phyloP scores from a whole-genome alignment of 2,329 filamentous ascomycete species.

The Graphium sp. region DNA sequence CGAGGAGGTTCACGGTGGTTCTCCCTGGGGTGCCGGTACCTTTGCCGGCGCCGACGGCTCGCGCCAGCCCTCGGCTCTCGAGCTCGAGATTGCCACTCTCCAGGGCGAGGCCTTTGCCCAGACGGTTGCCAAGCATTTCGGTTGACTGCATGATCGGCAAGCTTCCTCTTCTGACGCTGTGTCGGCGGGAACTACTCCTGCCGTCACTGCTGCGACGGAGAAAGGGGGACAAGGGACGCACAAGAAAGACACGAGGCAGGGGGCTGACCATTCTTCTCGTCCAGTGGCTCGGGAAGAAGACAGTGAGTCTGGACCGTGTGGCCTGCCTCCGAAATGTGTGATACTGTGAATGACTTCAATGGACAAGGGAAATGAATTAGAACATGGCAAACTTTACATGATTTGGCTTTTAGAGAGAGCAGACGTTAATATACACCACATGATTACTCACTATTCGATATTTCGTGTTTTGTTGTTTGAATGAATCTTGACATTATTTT shows the following conservation, averaged over 20 bases:
- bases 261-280: too few species aligned
- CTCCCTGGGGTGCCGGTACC: constrained; percentile 86
- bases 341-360: constrained; percentile 37
- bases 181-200: constrained; percentile 9
- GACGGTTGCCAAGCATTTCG: constrained; percentile 51
- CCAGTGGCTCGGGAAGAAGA: too few species aligned
- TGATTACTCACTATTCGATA: too few species aligned
- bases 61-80: constrained; percentile 58
- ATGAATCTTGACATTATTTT: too few species aligned
- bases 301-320: constrained; percentile 58
- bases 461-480: too few species aligned
- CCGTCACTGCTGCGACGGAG: constrained; percentile 7
- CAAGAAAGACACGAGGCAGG: too few species aligned
- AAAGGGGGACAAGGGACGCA: too few species aligned
- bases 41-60: constrained; percentile 68
- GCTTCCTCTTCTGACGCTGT: too few species aligned
- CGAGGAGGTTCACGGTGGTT: constrained; percentile 68
- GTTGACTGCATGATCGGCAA: constrained; percentile 59
- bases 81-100: constrained; percentile 62
- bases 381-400: too few species aligned
- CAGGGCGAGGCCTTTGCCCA: constrained; percentile 82
- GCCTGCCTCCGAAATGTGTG: constrained; percentile 57
- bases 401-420: too few species aligned
- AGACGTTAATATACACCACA: too few species aligned
- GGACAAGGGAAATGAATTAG: not conserved